Conservation (phyloP, 768 basidiomycete species). For the Omphalotus guepiniiformis region DNA sequence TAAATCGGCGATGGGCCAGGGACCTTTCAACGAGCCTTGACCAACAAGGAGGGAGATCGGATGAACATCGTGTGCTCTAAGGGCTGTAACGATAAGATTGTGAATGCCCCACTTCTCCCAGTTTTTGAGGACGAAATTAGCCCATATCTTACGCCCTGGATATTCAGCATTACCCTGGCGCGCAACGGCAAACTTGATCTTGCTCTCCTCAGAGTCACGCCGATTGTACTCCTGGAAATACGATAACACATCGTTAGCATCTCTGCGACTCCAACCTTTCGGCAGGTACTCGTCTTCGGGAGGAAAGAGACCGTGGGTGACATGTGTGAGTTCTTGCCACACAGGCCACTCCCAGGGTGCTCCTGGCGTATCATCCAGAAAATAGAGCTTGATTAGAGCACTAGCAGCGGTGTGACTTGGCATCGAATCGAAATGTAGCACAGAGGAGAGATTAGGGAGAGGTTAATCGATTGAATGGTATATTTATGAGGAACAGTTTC, state of each 20-base stretch:
- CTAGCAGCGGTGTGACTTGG: constrained; percentile 4
- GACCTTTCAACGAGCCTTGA: background rate
- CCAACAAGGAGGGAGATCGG: constrained; percentile 8
- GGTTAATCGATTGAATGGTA: no score
- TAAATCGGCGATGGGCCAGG: background rate
- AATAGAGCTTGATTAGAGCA: constrained; percentile 13
- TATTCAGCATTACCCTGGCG: constrained; percentile 1
- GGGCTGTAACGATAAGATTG: constrained; percentile 6
- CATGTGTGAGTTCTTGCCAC: constrained; percentile 18
- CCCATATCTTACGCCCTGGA: constrained; percentile 16
- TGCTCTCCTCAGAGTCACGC: no score
- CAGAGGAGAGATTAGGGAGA: background rate
- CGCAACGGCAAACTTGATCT: background rate
- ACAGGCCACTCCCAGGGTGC: no score
- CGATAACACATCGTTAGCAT: constrained; percentile 6
- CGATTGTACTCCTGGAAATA: constrained; percentile 13
- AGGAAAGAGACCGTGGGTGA: constrained; percentile 16
- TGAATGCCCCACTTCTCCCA: no score
- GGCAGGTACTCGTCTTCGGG: no score
- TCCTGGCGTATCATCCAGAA: no score
- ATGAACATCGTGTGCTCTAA: constrained; percentile 12
- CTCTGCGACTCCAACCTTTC: no score
- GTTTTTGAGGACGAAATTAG: no score
- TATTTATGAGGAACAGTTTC: no score
- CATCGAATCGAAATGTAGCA: background rate